A percentile compares a stretch with the other conserved stretches of the same genome.
These are phyloP conservation scores for Kluyveromyces marxianus DNA, from an alignment of 1,139 yeast genomes.

Conservation along the genomic window DNA sequence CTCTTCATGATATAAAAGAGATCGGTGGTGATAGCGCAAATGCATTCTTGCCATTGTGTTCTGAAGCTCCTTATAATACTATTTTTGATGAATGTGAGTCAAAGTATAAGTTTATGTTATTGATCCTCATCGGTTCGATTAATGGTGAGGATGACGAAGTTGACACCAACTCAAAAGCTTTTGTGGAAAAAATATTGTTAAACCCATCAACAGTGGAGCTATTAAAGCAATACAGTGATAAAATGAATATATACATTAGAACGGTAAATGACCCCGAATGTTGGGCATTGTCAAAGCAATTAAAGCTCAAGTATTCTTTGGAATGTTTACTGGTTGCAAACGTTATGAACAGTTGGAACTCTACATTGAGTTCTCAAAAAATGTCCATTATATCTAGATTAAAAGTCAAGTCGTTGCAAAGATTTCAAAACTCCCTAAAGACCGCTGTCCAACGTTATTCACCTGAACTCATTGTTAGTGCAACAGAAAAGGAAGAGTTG, in stretches of 20 bases:
- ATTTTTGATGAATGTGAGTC: constrained; percentile 24
- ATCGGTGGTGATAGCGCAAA: constrained; percentile 6
- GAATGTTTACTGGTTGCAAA: constrained; percentile 33
- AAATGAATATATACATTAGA: constrained; percentile 27
- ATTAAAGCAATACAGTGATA: constrained; percentile 22
- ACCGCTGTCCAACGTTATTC: constrained; percentile 27
- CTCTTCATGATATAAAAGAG: constrained; percentile 4
- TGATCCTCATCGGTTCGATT: constrained; percentile 28
- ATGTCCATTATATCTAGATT: constrained; percentile 30
- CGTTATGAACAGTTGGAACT: constrained; percentile 27
- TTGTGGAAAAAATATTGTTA: constrained; percentile 26
- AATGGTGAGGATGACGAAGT: constrained; percentile 7
- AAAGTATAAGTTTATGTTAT: constrained; percentile 28
- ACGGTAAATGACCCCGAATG: constrained; percentile 31
- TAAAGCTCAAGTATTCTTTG: constrained; percentile 28
- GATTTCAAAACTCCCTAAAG: constrained; percentile 26
- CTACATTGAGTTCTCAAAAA: constrained; percentile 27
- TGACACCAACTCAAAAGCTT: constrained; percentile 22
- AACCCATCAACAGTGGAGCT: constrained; percentile 21
- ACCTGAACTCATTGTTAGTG: constrained; percentile 32
- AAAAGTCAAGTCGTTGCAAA: constrained; percentile 22
- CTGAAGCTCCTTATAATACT: constrained; percentile 25
- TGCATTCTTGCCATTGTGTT: constrained; percentile 5
- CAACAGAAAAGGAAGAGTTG: constrained; percentile 31
- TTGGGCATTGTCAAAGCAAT: constrained; percentile 27